Evolutionary conservation across 495 filamentous ascomycete species (phyloP), one percentile per base, ranked within the genome.

Genomic region (Eremomyces bilateralis): DNA sequence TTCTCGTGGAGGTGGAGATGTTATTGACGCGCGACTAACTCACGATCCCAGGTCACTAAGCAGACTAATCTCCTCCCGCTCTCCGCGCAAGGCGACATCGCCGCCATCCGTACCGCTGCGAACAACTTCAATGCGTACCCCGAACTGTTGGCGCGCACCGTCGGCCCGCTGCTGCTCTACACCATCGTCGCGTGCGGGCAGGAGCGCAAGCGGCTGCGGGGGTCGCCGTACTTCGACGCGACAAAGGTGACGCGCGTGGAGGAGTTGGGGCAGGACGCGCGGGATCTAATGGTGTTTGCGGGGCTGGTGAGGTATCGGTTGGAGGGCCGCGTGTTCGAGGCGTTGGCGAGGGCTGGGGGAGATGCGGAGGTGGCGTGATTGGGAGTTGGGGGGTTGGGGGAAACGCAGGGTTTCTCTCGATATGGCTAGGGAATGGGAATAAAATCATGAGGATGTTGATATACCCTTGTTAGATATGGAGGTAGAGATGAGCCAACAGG

Each of bases 251-350:
- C 65, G 36, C 66, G 88, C 53, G 64, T 73, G 15, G 69, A 73
- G 27, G 60, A 73, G 43, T 56, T 91, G 44, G 67, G 76, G 52
- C 65, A 73, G 45, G 76, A 71, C 48, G 80, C 73, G 33, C 76
- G 78, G 47, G 88, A 93, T 56, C 52, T 92, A 37, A 90, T 85
- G 63, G 72, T 90, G 21, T 97, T 93, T 59, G 85, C 85, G 11
- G 84, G 88, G 19, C 73, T 92, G 64, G 68, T 97, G 45, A 73
- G 80, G 50, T 97, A 91, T 54, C 72, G 84, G 39, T 61, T 94
- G 43, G 67, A 71, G 6, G 65, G 70, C 18, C 62, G 65, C 45
- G 64, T 91, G 22, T 81, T 80, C 55, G 83, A 91, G 58, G 75
- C 68, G 33, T 54, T 94, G 46, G 81, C 79, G 40, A 62, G 69